Conservation (phyloP, 345 rosid species). For the Zanthoxylum bungeanum region DNA sequence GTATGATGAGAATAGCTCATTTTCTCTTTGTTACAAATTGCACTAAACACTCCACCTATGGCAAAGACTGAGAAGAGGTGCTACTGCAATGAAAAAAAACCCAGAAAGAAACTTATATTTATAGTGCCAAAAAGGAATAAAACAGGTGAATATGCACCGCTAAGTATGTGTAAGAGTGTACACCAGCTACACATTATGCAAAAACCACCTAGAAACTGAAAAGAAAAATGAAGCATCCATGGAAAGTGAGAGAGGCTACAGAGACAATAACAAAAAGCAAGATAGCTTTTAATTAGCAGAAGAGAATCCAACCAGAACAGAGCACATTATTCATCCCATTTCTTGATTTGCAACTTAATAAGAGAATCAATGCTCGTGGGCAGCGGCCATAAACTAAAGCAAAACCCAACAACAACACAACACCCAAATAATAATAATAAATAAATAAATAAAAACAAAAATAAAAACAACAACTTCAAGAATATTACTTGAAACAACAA, state of each 20-base stretch:
- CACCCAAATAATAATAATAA: too few relatives aligned
- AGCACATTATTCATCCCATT: conserved; percentile 38
- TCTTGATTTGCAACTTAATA: conserved; percentile 28
- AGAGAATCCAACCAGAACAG: too few relatives aligned
- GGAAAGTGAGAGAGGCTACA: conserved; percentile 38
- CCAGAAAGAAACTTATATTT: conserved; percentile 38
- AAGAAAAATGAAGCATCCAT: conserved; percentile 45
- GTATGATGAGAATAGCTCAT: conserved; percentile 71
- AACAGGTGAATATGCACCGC: conserved; percentile 46
- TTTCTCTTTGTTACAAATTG: conserved; percentile 13
- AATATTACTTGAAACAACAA: conserved; percentile 56
- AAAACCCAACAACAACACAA: conserved; percentile 22
- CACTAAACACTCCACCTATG: conserved; percentile 3
- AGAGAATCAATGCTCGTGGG: conserved; percentile 72
- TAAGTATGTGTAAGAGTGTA: conserved; percentile 39
- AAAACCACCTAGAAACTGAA: conserved; percentile 39
- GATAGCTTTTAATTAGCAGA: conserved; percentile 42
- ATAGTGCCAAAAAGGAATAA: conserved; percentile 59
- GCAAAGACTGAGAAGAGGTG: conserved; percentile 15
- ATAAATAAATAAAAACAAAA: conserved; percentile 1
- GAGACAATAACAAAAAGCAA: conserved; percentile 45
- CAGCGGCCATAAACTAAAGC: conserved; percentile 41
- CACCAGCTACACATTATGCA: conserved; percentile 41
- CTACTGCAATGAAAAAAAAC: conserved; percentile 36
- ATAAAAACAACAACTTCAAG: conserved; percentile 19